Conservation (phyloP, 495 filamentous ascomycete species). For the Aspergillus sparsus region DNA sequence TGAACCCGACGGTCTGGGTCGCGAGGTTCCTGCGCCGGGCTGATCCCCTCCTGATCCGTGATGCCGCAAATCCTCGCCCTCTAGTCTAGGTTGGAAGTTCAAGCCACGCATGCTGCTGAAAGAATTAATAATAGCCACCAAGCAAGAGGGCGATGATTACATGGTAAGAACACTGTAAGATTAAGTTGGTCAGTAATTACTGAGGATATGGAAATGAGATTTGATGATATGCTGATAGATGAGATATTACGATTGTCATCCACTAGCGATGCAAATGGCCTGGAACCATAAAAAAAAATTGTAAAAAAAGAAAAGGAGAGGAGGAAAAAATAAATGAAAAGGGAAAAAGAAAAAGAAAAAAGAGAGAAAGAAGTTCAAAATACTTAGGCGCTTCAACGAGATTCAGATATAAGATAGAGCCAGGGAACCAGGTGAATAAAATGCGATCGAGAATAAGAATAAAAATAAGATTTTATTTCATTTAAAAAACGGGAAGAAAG, state of each 20-base stretch:
- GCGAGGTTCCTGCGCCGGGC: conserved; percentile 32
- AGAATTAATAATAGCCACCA: neutral
- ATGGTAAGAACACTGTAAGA: neutral
- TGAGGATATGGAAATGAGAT: neutral
- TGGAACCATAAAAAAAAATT: neutral
- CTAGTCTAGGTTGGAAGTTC: neutral
- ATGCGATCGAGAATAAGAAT: neutral
- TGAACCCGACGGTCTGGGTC: conserved; percentile 33
- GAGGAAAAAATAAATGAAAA: neutral
- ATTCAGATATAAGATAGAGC: neutral
- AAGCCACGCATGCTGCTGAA: neutral
- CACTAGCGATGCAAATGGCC: conserved; percentile 5
- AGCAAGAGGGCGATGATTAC: too few species aligned
- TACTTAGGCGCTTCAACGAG: neutral
- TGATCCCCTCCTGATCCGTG: conserved; percentile 29
- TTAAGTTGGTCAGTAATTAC: neutral
- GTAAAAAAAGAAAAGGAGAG: conserved; percentile 1
- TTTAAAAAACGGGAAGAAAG: neutral
- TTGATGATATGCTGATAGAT: neutral
- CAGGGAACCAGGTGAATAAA: neutral
- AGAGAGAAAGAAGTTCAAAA: neutral
- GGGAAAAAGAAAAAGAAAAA: neutral
- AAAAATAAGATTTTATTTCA: neutral
- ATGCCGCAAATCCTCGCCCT: conserved; percentile 3
- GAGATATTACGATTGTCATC: neutral